phyloP scores from a whole-genome alignment of 2,329 filamentous ascomycete genomes.

The Aspergillus fructus region DNA sequence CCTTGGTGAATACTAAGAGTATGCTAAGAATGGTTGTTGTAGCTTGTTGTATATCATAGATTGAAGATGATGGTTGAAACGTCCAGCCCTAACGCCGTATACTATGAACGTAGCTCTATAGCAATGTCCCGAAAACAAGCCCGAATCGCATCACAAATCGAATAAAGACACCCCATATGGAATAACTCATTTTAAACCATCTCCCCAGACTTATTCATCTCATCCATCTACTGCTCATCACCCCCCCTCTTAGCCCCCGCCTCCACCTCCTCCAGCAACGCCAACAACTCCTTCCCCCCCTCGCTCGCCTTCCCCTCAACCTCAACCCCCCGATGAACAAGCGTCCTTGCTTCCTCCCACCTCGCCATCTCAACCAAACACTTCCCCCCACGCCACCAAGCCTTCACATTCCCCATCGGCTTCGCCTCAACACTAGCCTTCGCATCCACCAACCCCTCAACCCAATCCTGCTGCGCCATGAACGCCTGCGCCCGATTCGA shows the following conservation, averaged over 20 bases:
- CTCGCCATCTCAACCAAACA: slow-evolving; percentile 90
- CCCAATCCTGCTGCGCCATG: slow-evolving; percentile 79
- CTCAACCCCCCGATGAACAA: slow-evolving; percentile 75
- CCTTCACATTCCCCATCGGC: slow-evolving; percentile 84
- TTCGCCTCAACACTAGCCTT: slow-evolving; percentile 86
- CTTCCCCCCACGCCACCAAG: slow-evolving; percentile 84
- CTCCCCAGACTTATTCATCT: not conserved
- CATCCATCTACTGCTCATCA: not conserved
- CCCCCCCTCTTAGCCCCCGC: slow-evolving; percentile 57
- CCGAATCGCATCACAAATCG: not conserved
- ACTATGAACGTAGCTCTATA: not conserved
- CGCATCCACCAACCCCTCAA: slow-evolving; percentile 83
- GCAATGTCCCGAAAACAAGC: not conserved
- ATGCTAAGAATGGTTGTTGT: not conserved
- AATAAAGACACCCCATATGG: too few species aligned
- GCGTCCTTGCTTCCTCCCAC: slow-evolving; percentile 75
- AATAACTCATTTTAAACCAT: not conserved
- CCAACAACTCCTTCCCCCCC: slow-evolving; percentile 55
- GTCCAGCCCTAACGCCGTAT: not conserved
- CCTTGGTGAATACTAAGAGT: too few species aligned
- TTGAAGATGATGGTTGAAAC: not conserved
- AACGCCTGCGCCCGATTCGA: slow-evolving; percentile 87
- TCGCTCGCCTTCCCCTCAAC: slow-evolving; percentile 65
- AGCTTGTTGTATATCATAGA: not conserved
- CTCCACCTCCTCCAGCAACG: slow-evolving; percentile 60